Conservation (phyloP, 805 yeast genomes). For the Ogataea pilisensis region DNA sequence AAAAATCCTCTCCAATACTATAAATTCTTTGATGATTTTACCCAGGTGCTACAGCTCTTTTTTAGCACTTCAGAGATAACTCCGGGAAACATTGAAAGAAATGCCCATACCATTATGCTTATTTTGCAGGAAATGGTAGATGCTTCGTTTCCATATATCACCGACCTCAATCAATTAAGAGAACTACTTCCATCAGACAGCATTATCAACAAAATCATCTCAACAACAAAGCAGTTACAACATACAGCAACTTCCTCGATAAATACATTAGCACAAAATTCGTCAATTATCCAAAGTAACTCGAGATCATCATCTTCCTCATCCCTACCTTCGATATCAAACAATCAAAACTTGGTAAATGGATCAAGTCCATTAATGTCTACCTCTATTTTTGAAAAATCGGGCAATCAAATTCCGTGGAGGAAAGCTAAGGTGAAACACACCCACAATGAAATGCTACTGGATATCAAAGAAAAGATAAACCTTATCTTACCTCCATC, state of each 20-base stretch:
- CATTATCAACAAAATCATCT: slow-evolving; percentile 48
- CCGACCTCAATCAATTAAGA: slow-evolving; percentile 66
- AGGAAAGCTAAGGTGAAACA: slow-evolving; percentile 66
- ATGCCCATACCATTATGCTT: slow-evolving; percentile 66
- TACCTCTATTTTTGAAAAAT: slow-evolving; percentile 29
- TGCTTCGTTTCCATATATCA: slow-evolving; percentile 66
- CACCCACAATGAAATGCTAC: slow-evolving; percentile 78
- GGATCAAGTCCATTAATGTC: slow-evolving; percentile 7
- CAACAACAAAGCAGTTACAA: slow-evolving; percentile 34
- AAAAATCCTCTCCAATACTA: slow-evolving; percentile 42
- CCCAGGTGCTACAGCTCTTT: slow-evolving; percentile 37
- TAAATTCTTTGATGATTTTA: slow-evolving; percentile 38
- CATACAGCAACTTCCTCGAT: slow-evolving; percentile 30
- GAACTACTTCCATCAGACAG: slow-evolving; percentile 67
- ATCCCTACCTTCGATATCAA: slow-evolving; percentile 7
- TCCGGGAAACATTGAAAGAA: slow-evolving; percentile 56
- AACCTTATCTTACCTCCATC: slow-evolving; percentile 46
- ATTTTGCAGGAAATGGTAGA: slow-evolving; percentile 76
- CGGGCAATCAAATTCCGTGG: slow-evolving; percentile 62
- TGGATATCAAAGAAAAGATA: slow-evolving; percentile 71
- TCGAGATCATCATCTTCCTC: slow-evolving; percentile 15
- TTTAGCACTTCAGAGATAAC: slow-evolving; percentile 46
- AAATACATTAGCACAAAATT: slow-evolving; percentile 25
- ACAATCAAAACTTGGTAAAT: slow-evolving; percentile 4
- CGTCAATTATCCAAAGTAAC: slow-evolving; percentile 14